A percentile compares a stretch with the other conserved stretches of the same genome.
phyloP scores from a whole-genome alignment of 495 filamentous ascomycete genomes.

The Oleoguttula mirabilis region DNA sequence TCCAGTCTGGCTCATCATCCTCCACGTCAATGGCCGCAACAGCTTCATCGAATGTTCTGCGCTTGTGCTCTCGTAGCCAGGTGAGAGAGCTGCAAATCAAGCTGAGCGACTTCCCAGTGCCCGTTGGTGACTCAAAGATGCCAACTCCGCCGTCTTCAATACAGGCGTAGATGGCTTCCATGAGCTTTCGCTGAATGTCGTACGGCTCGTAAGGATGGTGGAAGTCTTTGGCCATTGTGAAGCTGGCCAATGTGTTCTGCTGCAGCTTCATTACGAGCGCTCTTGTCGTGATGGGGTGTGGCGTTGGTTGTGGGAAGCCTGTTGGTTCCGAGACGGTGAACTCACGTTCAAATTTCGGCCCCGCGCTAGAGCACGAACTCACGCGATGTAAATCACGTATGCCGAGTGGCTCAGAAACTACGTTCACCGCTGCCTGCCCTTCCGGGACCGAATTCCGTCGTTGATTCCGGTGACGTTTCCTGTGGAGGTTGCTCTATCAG shows the following conservation, averaged over 20 bases:
- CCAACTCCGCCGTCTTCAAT: slow-evolving; percentile 71
- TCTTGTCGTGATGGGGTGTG: too few species aligned
- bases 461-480: too few species aligned
- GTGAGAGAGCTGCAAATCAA: slow-evolving; percentile 87
- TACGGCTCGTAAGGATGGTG: slow-evolving; percentile 91
- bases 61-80: slow-evolving; percentile 82
- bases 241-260: not conserved
- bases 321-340: too few species aligned
- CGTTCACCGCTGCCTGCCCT: slow-evolving; percentile 28
- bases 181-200: slow-evolving; percentile 78
- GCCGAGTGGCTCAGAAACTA: too few species aligned
- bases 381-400: too few species aligned
- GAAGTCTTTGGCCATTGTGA: slow-evolving; percentile 44
- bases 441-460: slow-evolving; percentile 19
- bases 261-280: too few species aligned
- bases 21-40: slow-evolving; percentile 34
- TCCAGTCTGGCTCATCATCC: slow-evolving; percentile 78
- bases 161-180: slow-evolving; percentile 72
- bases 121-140: slow-evolving; percentile 90
- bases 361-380: too few species aligned
- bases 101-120: slow-evolving; percentile 81
- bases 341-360: too few species aligned
- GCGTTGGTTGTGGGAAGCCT: too few species aligned
- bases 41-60: slow-evolving; percentile 46
- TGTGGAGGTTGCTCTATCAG: slow-evolving; percentile 34